Percentiles rank a stretch among this genome's conserved stretches.
Evolutionary conservation across 2,329 filamentous ascomycete species (phyloP).

Genomic region (Aureobasidium pullulans): DNA sequence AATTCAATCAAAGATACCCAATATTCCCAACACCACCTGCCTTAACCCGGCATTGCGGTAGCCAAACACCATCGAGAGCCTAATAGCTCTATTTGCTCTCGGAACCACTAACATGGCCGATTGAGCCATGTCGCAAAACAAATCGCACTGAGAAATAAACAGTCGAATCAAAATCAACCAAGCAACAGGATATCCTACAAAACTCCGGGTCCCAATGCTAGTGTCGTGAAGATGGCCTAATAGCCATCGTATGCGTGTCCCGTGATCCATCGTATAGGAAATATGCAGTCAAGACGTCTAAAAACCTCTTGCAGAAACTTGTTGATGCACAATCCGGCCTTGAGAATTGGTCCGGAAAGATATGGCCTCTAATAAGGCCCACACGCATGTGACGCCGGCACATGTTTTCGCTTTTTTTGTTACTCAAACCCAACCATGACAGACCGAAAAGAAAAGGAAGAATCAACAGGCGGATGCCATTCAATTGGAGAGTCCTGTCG

Average conservation of each 20-base stretch:
- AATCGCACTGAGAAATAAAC: not conserved
- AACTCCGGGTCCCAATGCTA: slow-evolving; percentile 13
- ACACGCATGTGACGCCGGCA: slow-evolving; percentile 14
- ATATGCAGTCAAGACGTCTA: slow-evolving; percentile 8
- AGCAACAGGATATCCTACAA: not conserved
- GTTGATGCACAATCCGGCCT: slow-evolving; percentile 10
- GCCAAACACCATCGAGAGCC: slow-evolving; percentile 12
- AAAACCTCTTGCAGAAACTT: slow-evolving; percentile 11
- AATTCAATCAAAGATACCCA: not conserved
- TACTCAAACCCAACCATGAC: not conserved
- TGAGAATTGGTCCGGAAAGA: not conserved
- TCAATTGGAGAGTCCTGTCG: not conserved
- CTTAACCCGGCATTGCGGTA: not conserved
- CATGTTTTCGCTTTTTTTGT: slow-evolving; percentile 5
- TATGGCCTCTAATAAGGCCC: slow-evolving; percentile 22
- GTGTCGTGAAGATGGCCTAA: slow-evolving; percentile 13
- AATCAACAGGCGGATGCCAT: not conserved
- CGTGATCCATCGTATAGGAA: slow-evolving; percentile 11
- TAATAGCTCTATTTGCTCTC: slow-evolving; percentile 6
- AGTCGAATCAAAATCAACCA: not conserved
- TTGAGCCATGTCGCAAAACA: slow-evolving; percentile 7
- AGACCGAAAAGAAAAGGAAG: not conserved
- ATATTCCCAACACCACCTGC: slow-evolving; percentile 1
- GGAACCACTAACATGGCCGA: slow-evolving; percentile 10
- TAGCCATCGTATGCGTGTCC: slow-evolving; percentile 14